These are phyloP conservation scores for Rhizophora mangle DNA, from an alignment of 345 rosid genomes.

Conservation along the genomic window DNA sequence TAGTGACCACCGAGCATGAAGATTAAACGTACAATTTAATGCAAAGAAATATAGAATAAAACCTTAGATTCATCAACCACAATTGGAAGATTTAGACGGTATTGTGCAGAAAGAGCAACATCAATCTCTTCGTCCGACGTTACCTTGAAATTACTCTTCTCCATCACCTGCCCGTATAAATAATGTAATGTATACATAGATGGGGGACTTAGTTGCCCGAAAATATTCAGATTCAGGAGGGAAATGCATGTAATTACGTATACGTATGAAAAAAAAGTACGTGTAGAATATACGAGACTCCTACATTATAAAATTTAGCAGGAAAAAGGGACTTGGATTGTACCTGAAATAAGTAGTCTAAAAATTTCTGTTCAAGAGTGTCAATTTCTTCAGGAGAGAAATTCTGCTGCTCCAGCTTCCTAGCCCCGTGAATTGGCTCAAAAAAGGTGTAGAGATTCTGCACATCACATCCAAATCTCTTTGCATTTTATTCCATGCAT, in stretches of 20 bases:
- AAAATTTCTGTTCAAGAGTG: slow-evolving; percentile 47
- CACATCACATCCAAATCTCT: slow-evolving; percentile 6
- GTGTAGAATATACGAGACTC: too few species aligned
- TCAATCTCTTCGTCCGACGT: slow-evolving; percentile 56
- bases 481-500: background rate
- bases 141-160: slow-evolving; percentile 72
- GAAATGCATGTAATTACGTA: too few species aligned
- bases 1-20: too few species aligned
- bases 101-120: slow-evolving; percentile 65
- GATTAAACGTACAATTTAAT: too few species aligned
- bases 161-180: slow-evolving; percentile 49
- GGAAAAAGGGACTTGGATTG: too few species aligned
- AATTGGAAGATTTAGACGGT: slow-evolving; percentile 75
- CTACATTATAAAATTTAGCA: too few species aligned
- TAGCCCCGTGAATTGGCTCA: slow-evolving; percentile 59
- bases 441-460: slow-evolving; percentile 67
- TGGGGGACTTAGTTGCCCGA: too few species aligned
- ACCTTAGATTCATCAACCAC: slow-evolving; percentile 68
- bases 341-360: slow-evolving; percentile 50
- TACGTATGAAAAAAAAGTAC: too few species aligned
- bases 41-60: background rate
- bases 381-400: slow-evolving; percentile 49
- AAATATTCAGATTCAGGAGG: too few species aligned
- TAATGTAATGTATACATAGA: too few species aligned
- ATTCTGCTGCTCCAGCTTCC: slow-evolving; percentile 52